These are phyloP conservation scores for Gentiana straminea DNA, from an alignment of 257 asterid genomes.

Conservation along the genomic window DNA sequence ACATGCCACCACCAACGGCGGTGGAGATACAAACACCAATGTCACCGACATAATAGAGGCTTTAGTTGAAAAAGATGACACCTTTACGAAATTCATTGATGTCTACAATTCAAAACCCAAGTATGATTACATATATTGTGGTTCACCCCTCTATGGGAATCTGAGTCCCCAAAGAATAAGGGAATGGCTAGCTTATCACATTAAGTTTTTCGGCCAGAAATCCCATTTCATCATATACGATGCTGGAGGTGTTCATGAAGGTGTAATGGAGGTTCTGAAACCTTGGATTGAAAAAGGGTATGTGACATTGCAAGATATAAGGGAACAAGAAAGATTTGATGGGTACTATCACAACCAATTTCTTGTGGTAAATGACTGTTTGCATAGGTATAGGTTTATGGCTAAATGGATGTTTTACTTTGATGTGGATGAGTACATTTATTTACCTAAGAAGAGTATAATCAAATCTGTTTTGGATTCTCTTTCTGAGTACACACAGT, in stretches of 20 bases:
- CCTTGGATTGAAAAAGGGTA: slow-evolving; percentile 82
- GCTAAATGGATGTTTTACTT: slow-evolving; percentile 82
- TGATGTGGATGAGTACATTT: slow-evolving; percentile 73
- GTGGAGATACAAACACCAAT: slow-evolving; percentile 23
- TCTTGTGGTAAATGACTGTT: slow-evolving; percentile 65
- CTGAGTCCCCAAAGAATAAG: slow-evolving; percentile 63
- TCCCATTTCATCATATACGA: slow-evolving; percentile 84
- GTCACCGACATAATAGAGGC: slow-evolving; percentile 39
- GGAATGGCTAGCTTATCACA: slow-evolving; percentile 78
- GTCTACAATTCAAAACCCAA: slow-evolving; percentile 21
- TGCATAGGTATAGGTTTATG: slow-evolving; percentile 45
- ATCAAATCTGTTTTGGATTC: slow-evolving; percentile 41
- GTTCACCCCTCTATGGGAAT: slow-evolving; percentile 59
- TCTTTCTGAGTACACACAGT: slow-evolving; percentile 46
- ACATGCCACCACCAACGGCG: slow-evolving; percentile 44
- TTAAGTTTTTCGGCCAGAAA: slow-evolving; percentile 38
- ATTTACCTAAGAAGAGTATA: slow-evolving; percentile 51
- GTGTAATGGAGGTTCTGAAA: slow-evolving; percentile 42
- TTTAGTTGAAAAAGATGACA: slow-evolving; percentile 25
- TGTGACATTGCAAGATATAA: slow-evolving; percentile 59
- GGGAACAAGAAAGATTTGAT: slow-evolving; percentile 70
- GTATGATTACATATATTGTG: slow-evolving; percentile 64
- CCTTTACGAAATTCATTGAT: slow-evolving; percentile 21
- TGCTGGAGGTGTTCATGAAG: slow-evolving; percentile 77
- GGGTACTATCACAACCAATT: slow-evolving; percentile 87